These are phyloP conservation scores for Boletus fagicola DNA, from an alignment of 768 basidiomycete species.

Conservation along the genomic window DNA sequence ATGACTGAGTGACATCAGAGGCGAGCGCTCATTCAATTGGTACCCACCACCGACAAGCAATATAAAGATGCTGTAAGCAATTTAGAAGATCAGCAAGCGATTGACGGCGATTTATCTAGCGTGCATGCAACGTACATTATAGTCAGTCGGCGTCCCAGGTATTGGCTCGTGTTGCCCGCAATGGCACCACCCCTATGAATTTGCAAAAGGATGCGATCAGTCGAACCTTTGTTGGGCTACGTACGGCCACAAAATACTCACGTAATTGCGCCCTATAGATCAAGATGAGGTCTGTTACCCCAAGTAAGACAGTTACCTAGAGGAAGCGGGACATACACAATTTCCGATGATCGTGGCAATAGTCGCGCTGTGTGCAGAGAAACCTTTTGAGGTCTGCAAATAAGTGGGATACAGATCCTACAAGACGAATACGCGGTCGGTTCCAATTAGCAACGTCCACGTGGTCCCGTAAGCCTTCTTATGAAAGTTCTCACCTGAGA, in stretches of 20 bases:
- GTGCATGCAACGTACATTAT: conserved; percentile 43
- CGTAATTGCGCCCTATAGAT: conserved; percentile 42
- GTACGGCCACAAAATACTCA: conserved; percentile 23
- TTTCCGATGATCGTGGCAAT: conserved; percentile 82
- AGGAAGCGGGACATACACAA: conserved; percentile 41
- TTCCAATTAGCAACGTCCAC: neutral
- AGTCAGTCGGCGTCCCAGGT: conserved; percentile 79
- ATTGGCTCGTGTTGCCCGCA: conserved; percentile 72
- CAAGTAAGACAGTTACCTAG: neutral
- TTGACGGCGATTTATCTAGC: neutral
- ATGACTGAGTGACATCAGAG: neutral
- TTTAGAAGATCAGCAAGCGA: neutral
- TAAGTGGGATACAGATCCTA: conserved; percentile 83
- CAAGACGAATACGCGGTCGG: neutral
- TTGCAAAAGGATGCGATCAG: conserved; percentile 1
- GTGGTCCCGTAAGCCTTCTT: neutral
- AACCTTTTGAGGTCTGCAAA: conserved; percentile 58
- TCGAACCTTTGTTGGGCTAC: conserved; percentile 7
- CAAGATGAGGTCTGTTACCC: neutral
- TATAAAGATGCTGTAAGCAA: conserved; percentile 19
- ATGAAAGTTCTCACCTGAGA: conserved; percentile 45
- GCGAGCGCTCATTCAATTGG: neutral
- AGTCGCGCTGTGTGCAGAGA: conserved; percentile 56
- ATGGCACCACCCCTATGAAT: conserved; percentile 57
- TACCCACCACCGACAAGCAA: conserved; percentile 28